phyloP scores from a whole-genome alignment of 2,329 filamentous ascomycete species.

The Curvularia verruculosa region DNA sequence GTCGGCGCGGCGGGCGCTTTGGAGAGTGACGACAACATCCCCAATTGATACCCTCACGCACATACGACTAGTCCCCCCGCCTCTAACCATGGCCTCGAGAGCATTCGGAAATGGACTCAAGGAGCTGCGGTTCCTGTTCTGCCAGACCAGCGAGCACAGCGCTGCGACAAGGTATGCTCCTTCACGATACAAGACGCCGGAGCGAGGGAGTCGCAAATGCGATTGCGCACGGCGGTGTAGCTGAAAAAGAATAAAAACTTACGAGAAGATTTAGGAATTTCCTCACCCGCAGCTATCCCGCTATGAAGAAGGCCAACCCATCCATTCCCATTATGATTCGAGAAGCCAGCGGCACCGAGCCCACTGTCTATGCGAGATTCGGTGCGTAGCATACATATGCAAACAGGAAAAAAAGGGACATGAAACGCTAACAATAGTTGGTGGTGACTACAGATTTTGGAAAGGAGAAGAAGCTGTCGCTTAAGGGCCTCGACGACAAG shows the following conservation, averaged over 20 bases:
- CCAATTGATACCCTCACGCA: constrained; percentile 23
- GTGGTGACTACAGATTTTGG: constrained; percentile 61
- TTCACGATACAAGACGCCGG: not conserved
- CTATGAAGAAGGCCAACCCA: constrained; percentile 99
- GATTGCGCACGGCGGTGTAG: not conserved
- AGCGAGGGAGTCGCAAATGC: constrained; percentile 5
- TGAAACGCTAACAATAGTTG: not conserved
- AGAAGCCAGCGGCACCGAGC: constrained; percentile 83
- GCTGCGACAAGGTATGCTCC: constrained; percentile 76
- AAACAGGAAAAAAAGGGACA: not conserved
- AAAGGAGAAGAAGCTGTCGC: constrained; percentile 68
- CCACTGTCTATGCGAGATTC: constrained; percentile 90
- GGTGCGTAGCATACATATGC: constrained; percentile 62
- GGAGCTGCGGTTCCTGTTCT: constrained; percentile 97
- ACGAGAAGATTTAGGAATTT: constrained; percentile 69
- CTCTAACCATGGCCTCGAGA: constrained; percentile 77
- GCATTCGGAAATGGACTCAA: constrained; percentile 86
- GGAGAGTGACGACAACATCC: constrained; percentile 14
- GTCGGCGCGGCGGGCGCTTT: constrained; percentile 4
- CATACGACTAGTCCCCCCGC: not conserved
- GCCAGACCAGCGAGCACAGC: constrained; percentile 91
- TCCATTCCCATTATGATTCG: constrained; percentile 91
- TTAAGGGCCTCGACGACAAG: constrained; percentile 72
- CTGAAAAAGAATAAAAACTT: constrained; percentile 5
- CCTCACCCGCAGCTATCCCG: constrained; percentile 88